Base-by-base conservation (phyloP, 2,329 filamentous ascomycete genomes). In the Fusarium gaditjirri region DNA sequence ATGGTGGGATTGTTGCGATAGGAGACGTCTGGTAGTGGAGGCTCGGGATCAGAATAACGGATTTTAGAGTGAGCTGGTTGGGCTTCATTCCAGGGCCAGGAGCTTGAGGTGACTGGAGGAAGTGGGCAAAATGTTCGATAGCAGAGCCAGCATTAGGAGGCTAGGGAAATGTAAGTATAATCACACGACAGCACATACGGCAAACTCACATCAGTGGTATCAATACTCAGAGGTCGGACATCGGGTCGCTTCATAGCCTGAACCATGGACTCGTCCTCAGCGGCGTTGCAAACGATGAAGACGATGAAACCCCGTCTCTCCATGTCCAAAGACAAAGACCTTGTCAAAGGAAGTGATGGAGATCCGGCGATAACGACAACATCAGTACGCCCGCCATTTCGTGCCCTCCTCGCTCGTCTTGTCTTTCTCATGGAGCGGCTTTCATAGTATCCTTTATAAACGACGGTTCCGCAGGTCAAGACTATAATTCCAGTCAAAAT, bases 301-400 rank as follows among this genome's bases (percentile, higher is more conserved):
- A 98, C 94, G 68, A 98, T 93, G 80, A 97, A 98, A 8, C 96
- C 96, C 72, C 94, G 90, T 66, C 94, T 88, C 83, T 98, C 96
- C 74, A 99, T 86, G 78, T 99, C 96, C 52, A 95, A 83, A 5
- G 94, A 91, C 59, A 98, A 85, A 16, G 94, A 94, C 77, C 91
- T 92, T 11, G 94, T 95, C 78, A 98, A 86, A 21, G 95, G 93
- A 76, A 97, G 91, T 54, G 92, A 90, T 5, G 94, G 93, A 25
- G 94, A 94, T n/a, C 95, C 95, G 27, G 94, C 94, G 70, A 98
- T 88, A 33, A 98, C 93, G 79, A 90, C 85, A 9, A 98, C 95
- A 81, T 99, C 96, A 71, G 92, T 90, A 58, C 96, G 89, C 8
- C 93, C 94, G 29, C 96, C 96, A 83, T 94, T 97, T 54, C 88